phyloP scores from a whole-genome alignment of 1,284 basidiomycete species.

The Naganishia sp. region DNA sequence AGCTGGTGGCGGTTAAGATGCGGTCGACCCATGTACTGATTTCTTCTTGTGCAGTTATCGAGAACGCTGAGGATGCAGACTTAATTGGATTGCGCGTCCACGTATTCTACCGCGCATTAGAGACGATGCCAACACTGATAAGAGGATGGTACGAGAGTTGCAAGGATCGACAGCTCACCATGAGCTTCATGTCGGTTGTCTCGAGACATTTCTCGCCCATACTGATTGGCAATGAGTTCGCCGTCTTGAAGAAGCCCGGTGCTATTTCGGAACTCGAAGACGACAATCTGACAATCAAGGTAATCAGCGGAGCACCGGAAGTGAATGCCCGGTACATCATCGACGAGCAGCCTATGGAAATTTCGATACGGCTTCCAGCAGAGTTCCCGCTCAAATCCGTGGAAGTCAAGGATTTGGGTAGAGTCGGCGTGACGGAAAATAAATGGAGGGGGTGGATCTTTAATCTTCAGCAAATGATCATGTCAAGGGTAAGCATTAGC shows the following conservation, averaged over 20 bases:
- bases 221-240: constrained; percentile 79
- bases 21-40: background rate
- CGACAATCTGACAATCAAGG: constrained; percentile 79
- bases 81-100: constrained; percentile 77
- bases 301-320: constrained; percentile 70
- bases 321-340: constrained; percentile 69
- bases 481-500: constrained; percentile 66
- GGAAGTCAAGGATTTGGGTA: constrained; percentile 80
- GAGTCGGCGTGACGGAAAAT: constrained; percentile 85
- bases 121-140: constrained; percentile 77
- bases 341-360: constrained; percentile 93
- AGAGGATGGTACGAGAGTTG: constrained; percentile 82
- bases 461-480: constrained; percentile 87
- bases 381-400: constrained; percentile 91
- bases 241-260: constrained; percentile 69
- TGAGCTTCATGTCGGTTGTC: constrained; percentile 74
- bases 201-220: constrained; percentile 87
- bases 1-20: too few species aligned
- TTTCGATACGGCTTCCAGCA: constrained; percentile 78
- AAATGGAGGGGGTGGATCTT: constrained; percentile 94
- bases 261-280: constrained; percentile 69
- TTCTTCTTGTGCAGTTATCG: constrained; percentile 21
- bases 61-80: constrained; percentile 5
- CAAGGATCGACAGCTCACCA: constrained; percentile 83
- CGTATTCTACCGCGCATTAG: constrained; percentile 80